Evolutionary conservation across 202 grass and related monocot species (phyloP).

Genomic region (Zoysia matrella): DNA sequence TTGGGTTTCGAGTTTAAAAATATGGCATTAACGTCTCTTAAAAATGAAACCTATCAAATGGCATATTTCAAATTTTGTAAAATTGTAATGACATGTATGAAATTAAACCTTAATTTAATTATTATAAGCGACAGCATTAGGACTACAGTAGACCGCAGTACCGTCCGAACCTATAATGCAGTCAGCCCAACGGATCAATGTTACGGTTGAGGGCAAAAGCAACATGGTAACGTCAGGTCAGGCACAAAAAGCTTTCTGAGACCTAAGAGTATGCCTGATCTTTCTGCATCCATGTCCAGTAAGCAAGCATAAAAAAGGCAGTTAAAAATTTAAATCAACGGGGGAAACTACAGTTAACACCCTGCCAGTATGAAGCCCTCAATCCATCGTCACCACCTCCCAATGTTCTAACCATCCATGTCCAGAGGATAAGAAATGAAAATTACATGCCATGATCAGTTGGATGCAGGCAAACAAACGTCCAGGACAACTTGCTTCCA

Average conservation of each 20-base stretch:
- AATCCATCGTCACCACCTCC: constrained; percentile 7
- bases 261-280: constrained; percentile 38
- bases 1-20: too few relatives aligned
- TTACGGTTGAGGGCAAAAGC: not conserved
- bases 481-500: constrained; percentile 44
- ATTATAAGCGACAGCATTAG: too few relatives aligned
- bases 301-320: constrained; percentile 9
- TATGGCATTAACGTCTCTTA: too few relatives aligned
- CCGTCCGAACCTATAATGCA: too few relatives aligned
- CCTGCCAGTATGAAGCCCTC: constrained; percentile 35
- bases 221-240: not conserved
- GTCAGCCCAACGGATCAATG: not conserved
- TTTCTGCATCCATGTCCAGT: constrained; percentile 44
- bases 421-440: constrained; percentile 33
- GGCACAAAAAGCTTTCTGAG: not conserved
- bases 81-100: too few relatives aligned
- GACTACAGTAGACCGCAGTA: too few relatives aligned
- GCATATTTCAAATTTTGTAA: too few relatives aligned
- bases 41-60: too few relatives aligned
- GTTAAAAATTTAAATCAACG: constrained; percentile 48
- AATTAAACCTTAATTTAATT: too few relatives aligned
- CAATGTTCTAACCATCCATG: constrained; percentile 39
- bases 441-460: constrained; percentile 46
- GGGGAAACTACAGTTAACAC: constrained; percentile 32
- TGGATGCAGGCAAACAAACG: not conserved